Base-by-base conservation (phyloP, 306 rosid genomes). In the Fragaria vesca region DNA sequence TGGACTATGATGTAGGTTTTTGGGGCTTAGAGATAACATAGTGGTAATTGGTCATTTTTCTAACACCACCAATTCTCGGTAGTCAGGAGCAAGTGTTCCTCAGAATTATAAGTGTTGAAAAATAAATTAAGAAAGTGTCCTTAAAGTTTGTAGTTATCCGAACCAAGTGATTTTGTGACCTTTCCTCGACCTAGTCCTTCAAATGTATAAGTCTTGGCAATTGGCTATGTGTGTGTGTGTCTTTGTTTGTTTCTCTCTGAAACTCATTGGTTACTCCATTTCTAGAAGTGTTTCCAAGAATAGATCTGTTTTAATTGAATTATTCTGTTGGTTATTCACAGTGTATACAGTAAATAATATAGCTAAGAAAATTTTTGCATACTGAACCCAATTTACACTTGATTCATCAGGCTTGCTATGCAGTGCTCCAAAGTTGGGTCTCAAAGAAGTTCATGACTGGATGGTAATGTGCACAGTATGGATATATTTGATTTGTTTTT, bases 371-470 rank as follows among this genome's bases (percentile, higher is more conserved):
- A 18, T 34, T 62, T 38, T 17, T 78, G 60, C 69, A 12, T 45
- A 3, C 62, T 46, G 10, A 24, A 58, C 32, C 8, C 12, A 36
- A 30, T 34, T 74, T 67, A 76, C 63, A 24, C 50, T 79, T 62
- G 80, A 34, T 62, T 60, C 43, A 47, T 72, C 84, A 85, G 88
- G 88, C 88, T 21, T 85, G 88, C 84, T 85, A 85, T 82, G 88
- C 88, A 51, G 88, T 85, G 54, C 88, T 85, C 50, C 88, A 76
- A 61, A 85, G 88, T 82, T 85, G 88, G 88, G 84, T 82, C 30
- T 85, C 88, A 28, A 79, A 85, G 80, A 85, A 85, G 83, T 85
- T 85, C 75, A 85, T 85, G 88, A 85, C 88, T 5, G 88, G 88
- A 85, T 82, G 86, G 88, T 85, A 85, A 85, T 76, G 24, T 52